Conservation (phyloP, 768 basidiomycete genomes). For the Suillus lakei region DNA sequence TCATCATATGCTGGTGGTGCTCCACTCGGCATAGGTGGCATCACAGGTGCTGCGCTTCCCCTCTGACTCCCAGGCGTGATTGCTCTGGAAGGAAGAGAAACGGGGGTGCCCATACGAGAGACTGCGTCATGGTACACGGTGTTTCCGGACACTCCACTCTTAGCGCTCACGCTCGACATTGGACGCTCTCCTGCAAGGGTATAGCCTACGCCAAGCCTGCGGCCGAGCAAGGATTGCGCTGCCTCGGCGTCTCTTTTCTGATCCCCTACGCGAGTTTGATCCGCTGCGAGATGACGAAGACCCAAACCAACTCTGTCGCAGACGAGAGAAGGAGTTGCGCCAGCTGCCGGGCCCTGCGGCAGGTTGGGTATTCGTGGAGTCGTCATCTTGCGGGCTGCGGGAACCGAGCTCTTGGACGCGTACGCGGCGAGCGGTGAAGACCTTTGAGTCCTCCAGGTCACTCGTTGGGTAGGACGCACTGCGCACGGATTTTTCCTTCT, state of each 20-base stretch:
- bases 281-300: conserved; percentile 35
- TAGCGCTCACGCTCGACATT: conserved; percentile 58
- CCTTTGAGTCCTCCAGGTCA: conserved; percentile 36
- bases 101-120: conserved; percentile 50
- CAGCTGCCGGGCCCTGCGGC: conserved; percentile 36
- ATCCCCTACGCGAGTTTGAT: conserved; percentile 28
- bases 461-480: conserved; percentile 37
- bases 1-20: conserved; percentile 40
- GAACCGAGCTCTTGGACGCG: conserved; percentile 39
- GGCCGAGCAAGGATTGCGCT: conserved; percentile 42
- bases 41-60: conserved; percentile 21
- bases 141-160: conserved; percentile 55
- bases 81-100: conserved; percentile 47
- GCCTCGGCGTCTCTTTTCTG: conserved; percentile 54
- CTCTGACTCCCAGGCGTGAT: conserved; percentile 45
- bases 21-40: conserved; percentile 23
- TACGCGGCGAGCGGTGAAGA: conserved; percentile 45
- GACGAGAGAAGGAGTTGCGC: conserved; percentile 46
- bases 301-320: conserved; percentile 66
- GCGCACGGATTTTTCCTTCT: conserved; percentile 39
- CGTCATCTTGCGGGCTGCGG: conserved; percentile 28
- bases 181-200: conserved; percentile 53
- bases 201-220: conserved; percentile 41
- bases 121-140: conserved; percentile 69
- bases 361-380: conserved; percentile 15